A percentile compares a stretch with the other conserved stretches of the same genome.
Evolutionary conservation across 345 rosid species (phyloP).

Genomic region (Stellera chamaejasme): DNA sequence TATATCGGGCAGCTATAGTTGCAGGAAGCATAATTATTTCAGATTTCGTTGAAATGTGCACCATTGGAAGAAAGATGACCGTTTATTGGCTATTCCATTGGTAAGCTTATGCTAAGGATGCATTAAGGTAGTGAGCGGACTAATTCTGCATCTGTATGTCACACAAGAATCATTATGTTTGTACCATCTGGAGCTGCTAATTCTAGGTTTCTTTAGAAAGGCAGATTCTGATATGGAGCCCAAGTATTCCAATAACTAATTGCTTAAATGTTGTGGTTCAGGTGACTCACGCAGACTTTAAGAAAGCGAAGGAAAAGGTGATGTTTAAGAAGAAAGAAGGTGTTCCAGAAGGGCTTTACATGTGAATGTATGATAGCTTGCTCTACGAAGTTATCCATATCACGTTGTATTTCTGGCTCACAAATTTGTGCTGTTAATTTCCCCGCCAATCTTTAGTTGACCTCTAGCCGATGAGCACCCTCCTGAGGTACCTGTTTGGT

Average conservation of each 20-base stretch:
- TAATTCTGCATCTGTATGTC: no score
- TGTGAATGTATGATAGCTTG: constrained; percentile 29
- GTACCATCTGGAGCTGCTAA: no score
- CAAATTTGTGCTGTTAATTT: not conserved
- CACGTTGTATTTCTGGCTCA: constrained; percentile 4
- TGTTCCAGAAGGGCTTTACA: constrained; percentile 95
- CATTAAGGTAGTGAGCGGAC: no score
- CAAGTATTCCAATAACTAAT: not conserved
- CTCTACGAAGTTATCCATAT: not conserved
- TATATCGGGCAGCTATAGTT: no score
- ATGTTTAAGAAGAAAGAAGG: constrained; percentile 99
- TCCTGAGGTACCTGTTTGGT: not conserved
- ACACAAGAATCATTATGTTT: no score
- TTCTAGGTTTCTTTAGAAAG: no score
- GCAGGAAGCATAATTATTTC: no score
- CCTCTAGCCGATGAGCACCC: not conserved
- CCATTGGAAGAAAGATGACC: no score
- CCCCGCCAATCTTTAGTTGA: not conserved
- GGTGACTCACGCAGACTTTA: constrained; percentile 87
- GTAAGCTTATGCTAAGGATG: no score
- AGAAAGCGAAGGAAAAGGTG: constrained; percentile 97
- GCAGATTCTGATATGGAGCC: no score
- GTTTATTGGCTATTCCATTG: no score
- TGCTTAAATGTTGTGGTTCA: constrained; percentile 12
- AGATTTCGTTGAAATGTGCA: no score